Evolutionary conservation across 768 basidiomycete species (phyloP).

Genomic region (Mycena pura): DNA sequence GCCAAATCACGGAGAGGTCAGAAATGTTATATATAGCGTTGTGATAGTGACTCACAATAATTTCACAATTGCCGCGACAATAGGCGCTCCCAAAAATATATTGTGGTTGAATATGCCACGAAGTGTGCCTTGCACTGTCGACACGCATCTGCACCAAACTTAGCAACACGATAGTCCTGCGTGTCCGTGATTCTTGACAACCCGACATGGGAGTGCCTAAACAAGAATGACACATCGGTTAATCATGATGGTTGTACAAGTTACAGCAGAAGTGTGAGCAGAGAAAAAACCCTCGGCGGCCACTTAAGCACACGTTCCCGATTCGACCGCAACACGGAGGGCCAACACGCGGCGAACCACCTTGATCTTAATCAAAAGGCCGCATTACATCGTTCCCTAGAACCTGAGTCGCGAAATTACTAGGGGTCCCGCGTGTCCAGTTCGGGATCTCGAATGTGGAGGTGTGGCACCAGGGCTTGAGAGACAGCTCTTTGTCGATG

Average conservation of each 20-base stretch:
- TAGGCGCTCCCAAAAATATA: no score
- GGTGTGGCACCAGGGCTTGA: conserved; percentile 61
- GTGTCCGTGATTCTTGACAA: no score
- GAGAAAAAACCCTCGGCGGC: not conserved
- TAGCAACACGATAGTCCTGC: no score
- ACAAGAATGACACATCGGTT: not conserved
- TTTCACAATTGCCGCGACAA: no score
- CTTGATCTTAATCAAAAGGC: conserved; percentile 40
- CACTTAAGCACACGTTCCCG: conserved; percentile 6
- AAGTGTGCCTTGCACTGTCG: no score
- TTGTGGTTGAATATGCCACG: no score
- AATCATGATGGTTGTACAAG: not conserved
- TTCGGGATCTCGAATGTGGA: conserved; percentile 52
- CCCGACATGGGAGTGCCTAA: no score
- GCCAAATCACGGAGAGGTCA: no score
- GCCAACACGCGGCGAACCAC: conserved; percentile 1
- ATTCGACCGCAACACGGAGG: not conserved
- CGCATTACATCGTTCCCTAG: conserved; percentile 50
- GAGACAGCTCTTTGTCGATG: conserved; percentile 50
- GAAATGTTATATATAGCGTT: no score
- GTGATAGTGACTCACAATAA: no score
- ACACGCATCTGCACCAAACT: no score
- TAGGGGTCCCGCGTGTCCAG: conserved; percentile 50
- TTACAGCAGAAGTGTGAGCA: not conserved
- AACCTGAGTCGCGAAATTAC: conserved; percentile 56